Evolutionary conservation across 2,329 filamentous ascomycete species (phyloP), one percentile per base, ranked within the genome.

Genomic region (Xylaria digitata): DNA sequence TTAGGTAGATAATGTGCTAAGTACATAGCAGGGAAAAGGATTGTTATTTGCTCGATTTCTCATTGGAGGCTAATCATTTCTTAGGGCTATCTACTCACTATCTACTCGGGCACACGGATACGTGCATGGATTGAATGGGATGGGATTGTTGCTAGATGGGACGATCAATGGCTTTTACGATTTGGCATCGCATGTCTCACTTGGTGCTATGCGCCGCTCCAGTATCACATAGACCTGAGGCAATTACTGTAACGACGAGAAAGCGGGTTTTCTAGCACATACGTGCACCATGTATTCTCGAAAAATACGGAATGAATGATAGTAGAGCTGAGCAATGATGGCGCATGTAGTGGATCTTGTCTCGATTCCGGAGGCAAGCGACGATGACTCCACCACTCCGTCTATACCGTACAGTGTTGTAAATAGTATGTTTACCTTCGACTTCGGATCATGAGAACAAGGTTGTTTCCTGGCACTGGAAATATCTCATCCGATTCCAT

Each of bases 11-110:
- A 15, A 9, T 40, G 5, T 40, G 13, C 4, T 40, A 40, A 40
- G 37, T 40, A 40, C 11, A 13, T 13, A 13, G 7, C 17, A 34
- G 40, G 26, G 42, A 56, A 45, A 34, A 43, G 13, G 37, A 34
- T 4, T 26, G 50, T 9, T 9, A 40, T 43, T 64, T 64, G 37
- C 17, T 32, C 9, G 55, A 64, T 46, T 67, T 64, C 61, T 54
- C 50, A 67, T 64, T 67, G 65, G 61, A 56, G 30, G 46, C 43
- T 55, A 62, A 45, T 59, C 43, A 26, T 54, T 54, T 52, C 49
- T 3, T 37, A 19, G 58, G 19, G 26, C 37, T 46, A 53, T 54
- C 53, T 46, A 23, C 17, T 13, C 11, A 23, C 34, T 17, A 32
- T n/a, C 32, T 9, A 19, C n/a, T 45, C 43, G 50, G 49, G 59